phyloP scores from a whole-genome alignment of 345 rosid genomes.

The Lumnitzera racemosa region DNA sequence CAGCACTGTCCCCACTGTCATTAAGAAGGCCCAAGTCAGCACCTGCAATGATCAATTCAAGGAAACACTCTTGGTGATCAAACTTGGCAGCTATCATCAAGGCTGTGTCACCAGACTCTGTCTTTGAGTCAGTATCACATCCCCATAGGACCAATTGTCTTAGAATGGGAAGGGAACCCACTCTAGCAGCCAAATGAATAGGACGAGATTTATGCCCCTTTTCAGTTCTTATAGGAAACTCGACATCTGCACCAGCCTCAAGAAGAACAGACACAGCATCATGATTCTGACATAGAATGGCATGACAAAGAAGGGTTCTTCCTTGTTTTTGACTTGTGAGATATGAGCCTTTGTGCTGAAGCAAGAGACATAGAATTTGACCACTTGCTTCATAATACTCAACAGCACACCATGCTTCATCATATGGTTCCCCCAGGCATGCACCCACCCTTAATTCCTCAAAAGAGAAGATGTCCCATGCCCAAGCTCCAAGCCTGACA shows the following conservation, averaged over 20 bases:
- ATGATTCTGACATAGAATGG: constrained; percentile 32
- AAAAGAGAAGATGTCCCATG: constrained; percentile 29
- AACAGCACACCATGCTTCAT: constrained; percentile 28
- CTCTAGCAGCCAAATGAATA: constrained; percentile 27
- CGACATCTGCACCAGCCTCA: constrained; percentile 19
- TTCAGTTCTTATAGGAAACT: constrained; percentile 18
- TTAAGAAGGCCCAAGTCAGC: constrained; percentile 28
- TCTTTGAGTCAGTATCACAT: constrained; percentile 20
- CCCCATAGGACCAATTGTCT: constrained; percentile 18
- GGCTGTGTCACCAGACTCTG: constrained; percentile 24
- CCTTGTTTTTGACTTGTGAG: constrained; percentile 21
- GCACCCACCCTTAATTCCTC: constrained; percentile 34
- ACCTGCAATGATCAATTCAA: constrained; percentile 19
- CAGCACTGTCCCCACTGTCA: constrained; percentile 17
- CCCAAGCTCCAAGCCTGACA: constrained; percentile 31
- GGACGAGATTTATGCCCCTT: constrained; percentile 24
- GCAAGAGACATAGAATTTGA: constrained; percentile 22
- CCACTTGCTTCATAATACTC: constrained; percentile 32
- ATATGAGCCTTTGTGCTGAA: constrained; percentile 12
- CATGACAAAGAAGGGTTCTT: constrained; percentile 29
- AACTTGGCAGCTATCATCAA: constrained; percentile 25
- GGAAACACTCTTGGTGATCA: constrained; percentile 25
- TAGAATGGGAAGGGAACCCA: constrained; percentile 17
- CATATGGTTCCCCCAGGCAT: constrained; percentile 30
- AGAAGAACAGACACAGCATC: constrained; percentile 20